phyloP scores from a whole-genome alignment of 108 stramenopile genomes.

The Asterionellopsis glacialis region DNA sequence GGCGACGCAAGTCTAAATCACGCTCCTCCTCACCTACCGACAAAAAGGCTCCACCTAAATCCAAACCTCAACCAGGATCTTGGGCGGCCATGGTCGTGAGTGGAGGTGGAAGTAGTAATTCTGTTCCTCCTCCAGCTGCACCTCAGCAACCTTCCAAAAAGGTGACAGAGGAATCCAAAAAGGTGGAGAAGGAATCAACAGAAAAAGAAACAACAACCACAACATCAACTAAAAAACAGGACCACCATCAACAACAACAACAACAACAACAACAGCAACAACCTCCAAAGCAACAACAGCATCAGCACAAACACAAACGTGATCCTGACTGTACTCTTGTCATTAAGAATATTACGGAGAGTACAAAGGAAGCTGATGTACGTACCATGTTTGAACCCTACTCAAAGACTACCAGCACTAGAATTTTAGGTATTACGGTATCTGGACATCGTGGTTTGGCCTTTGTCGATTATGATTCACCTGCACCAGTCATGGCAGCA shows the following conservation, averaged over 20 bases:
- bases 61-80: constrained; percentile 58
- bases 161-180: constrained; percentile 7
- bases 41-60: background rate
- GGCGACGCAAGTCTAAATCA: constrained; percentile 7
- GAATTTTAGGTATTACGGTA: constrained; percentile 70
- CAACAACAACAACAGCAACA: background rate
- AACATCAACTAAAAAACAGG: constrained; percentile 8
- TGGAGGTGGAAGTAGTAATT: constrained; percentile 21
- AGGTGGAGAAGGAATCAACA: background rate
- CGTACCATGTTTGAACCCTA: constrained; percentile 72
- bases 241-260: too few species aligned
- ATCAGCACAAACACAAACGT: constrained; percentile 29
- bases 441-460: constrained; percentile 59
- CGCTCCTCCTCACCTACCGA: constrained; percentile 3
- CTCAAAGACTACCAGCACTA: constrained; percentile 41
- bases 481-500: constrained; percentile 60
- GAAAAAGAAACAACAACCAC: constrained; percentile 9
- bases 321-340: constrained; percentile 81
- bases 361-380: constrained; percentile 67
- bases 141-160: background rate
- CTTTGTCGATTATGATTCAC: constrained; percentile 82
- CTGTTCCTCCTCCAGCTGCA: constrained; percentile 12
- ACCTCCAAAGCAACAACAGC: background rate
- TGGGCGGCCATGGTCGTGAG: constrained; percentile 83
- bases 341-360: constrained; percentile 72